A percentile compares a stretch with the other conserved stretches of the same genome.
These are phyloP conservation scores for Suhomyces panamericanus DNA, from an alignment of 1,139 yeast species.

Conservation along the genomic window DNA sequence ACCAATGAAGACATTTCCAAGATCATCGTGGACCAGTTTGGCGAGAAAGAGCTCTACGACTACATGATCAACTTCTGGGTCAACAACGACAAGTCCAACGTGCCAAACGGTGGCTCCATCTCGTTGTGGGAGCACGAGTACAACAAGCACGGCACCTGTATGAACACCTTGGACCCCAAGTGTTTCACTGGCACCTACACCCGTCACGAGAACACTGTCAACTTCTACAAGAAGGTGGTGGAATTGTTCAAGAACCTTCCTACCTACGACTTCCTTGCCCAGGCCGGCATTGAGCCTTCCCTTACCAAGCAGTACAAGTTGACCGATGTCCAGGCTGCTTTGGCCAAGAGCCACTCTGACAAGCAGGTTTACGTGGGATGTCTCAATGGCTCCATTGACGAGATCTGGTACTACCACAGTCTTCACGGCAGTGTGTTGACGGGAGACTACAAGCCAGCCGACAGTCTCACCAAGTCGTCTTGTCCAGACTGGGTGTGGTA, in stretches of 20 bases:
- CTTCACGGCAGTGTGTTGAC: conserved; percentile 39
- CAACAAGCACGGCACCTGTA: conserved; percentile 49
- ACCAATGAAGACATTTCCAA: conserved; percentile 30
- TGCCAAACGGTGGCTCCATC: conserved; percentile 26
- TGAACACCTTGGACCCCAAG: conserved; percentile 39
- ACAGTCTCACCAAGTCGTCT: conserved; percentile 24
- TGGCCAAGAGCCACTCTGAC: conserved; percentile 29
- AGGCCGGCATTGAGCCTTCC: conserved; percentile 38
- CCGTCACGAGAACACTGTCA: conserved; percentile 34
- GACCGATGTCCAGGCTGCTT: conserved; percentile 34
- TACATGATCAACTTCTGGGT: conserved; percentile 40
- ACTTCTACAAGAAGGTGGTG: conserved; percentile 36
- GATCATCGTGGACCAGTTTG: conserved; percentile 31
- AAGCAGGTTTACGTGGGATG: conserved; percentile 40
- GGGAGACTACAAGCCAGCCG: conserved; percentile 35
- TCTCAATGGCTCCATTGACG: conserved; percentile 33
- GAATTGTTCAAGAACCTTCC: conserved; percentile 37
- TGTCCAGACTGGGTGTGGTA: conserved; percentile 37
- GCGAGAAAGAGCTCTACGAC: conserved; percentile 29
- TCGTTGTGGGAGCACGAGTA: conserved; percentile 45
- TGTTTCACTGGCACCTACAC: conserved; percentile 37
- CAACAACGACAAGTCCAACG: conserved; percentile 36
- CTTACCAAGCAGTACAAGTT: conserved; percentile 29
- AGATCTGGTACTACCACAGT: conserved; percentile 42
- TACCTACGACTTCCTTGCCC: conserved; percentile 35